phyloP scores from a whole-genome alignment of 805 yeast genomes.

The Priceomyces carsonii region DNA sequence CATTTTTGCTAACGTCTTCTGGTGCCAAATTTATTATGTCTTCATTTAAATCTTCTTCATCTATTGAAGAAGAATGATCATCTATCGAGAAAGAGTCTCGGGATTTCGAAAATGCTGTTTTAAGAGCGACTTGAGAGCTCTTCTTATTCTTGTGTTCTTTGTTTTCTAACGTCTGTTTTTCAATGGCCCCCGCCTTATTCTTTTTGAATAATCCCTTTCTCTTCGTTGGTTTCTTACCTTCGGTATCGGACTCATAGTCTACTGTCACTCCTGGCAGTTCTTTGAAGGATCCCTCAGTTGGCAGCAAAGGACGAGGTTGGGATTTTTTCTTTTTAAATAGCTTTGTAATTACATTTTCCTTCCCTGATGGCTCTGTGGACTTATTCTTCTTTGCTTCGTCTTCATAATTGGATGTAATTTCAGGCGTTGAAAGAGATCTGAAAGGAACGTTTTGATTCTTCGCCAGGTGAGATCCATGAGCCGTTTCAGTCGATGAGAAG shows the following conservation, averaged over 20 bases:
- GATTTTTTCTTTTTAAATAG: constrained; percentile 39
- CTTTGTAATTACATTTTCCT: constrained; percentile 42
- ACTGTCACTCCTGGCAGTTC: constrained; percentile 25
- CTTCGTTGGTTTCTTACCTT: constrained; percentile 2
- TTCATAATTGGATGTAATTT: constrained; percentile 13
- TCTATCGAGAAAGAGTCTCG: not conserved
- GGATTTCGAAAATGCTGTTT: too few species aligned
- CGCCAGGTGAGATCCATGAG: too few species aligned
- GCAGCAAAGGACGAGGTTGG: constrained; percentile 11
- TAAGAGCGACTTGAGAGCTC: too few species aligned
- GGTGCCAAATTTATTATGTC: too few species aligned
- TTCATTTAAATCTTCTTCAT: too few species aligned
- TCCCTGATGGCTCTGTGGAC: constrained; percentile 18
- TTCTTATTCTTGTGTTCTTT: too few species aligned
- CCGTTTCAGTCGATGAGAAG: constrained; percentile 26
- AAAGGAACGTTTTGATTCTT: constrained; percentile 13
- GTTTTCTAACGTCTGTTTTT: not conserved
- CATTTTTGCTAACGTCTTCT: too few species aligned
- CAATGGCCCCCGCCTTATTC: constrained; percentile 3
- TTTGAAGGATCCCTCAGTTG: constrained; percentile 4
- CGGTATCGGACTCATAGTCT: constrained; percentile 19
- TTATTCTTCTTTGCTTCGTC: constrained; percentile 4
- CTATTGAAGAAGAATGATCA: too few species aligned
- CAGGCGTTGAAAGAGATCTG: constrained; percentile 43
- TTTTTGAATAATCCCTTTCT: constrained; percentile 13